Evolutionary conservation across 2,329 filamentous ascomycete genomes (phyloP).

Genomic region (Colletotrichum sojae): DNA sequence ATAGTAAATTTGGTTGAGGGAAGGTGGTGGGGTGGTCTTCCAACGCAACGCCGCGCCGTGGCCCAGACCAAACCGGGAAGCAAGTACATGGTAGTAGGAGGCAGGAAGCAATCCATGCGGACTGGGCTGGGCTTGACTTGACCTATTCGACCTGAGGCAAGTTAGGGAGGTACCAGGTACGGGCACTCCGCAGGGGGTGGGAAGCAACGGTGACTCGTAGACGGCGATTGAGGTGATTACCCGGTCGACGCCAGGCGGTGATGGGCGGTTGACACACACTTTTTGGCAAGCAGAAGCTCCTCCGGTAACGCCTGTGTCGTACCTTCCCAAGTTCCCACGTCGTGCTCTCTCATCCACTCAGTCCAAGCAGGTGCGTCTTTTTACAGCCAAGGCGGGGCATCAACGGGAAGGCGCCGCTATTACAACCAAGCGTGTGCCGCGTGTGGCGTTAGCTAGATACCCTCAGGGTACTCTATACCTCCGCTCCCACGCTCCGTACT

Average conservation of each 20-base stretch:
- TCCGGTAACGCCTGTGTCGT: constrained; percentile 28
- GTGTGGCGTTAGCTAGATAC: constrained; percentile 35
- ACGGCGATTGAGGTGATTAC: constrained; percentile 23
- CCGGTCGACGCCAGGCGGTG: constrained; percentile 35
- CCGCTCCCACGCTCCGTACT: constrained; percentile 4
- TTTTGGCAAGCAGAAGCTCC: constrained; percentile 26
- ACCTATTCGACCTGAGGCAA: constrained; percentile 9
- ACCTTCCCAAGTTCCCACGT: neutral
- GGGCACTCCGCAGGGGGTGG: constrained; percentile 27
- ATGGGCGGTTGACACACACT: constrained; percentile 34
- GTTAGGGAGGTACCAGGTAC: constrained; percentile 37
- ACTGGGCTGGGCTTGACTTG: neutral
- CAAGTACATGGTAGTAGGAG: neutral
- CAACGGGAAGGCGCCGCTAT: constrained; percentile 24
- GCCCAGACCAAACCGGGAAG: constrained; percentile 11
- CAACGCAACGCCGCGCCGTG: constrained; percentile 24
- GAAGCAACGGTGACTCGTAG: constrained; percentile 24
- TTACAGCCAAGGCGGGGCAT: constrained; percentile 37
- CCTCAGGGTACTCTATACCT: constrained; percentile 1
- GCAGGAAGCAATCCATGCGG: constrained; percentile 2
- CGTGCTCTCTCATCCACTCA: constrained; percentile 36
- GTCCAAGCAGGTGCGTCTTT: constrained; percentile 40
- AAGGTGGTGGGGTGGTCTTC: constrained; percentile 48
- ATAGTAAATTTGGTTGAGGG: constrained; percentile 44
- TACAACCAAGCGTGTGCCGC: neutral